Percentiles rank a stretch among this genome's conserved stretches.
These are phyloP conservation scores for Leptographium procerum DNA, from an alignment of 2,329 filamentous ascomycete genomes.

Conservation along the genomic window DNA sequence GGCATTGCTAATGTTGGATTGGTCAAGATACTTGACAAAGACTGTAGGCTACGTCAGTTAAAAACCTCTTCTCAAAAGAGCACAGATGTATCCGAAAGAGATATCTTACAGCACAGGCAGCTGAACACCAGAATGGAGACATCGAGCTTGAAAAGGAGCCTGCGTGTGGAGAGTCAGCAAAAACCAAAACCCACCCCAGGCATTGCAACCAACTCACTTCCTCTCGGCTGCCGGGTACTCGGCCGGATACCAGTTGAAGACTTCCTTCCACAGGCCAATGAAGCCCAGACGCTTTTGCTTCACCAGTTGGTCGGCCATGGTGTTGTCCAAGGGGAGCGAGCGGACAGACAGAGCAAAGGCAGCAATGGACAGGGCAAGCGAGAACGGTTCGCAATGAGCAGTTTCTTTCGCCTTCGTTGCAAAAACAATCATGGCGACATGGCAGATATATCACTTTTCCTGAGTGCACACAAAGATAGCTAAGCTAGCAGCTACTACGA, in stretches of 20 bases:
- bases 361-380: not conserved
- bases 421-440: no score
- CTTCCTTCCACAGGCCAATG: slow-evolving; percentile 18
- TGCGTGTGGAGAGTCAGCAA: slow-evolving; percentile 1
- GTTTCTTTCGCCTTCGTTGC: not conserved
- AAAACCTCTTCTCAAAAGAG: not conserved
- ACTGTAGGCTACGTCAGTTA: slow-evolving; percentile 11
- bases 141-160: slow-evolving; percentile 22
- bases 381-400: not conserved
- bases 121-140: slow-evolving; percentile 21
- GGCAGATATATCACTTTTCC: no score
- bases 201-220: slow-evolving; percentile 12
- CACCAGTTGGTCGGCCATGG: not conserved
- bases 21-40: slow-evolving; percentile 23
- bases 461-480: no score
- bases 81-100: not conserved
- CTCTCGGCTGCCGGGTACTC: slow-evolving; percentile 19
- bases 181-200: not conserved
- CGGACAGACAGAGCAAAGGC: not conserved
- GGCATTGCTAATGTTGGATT: slow-evolving; percentile 24
- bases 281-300: slow-evolving; percentile 6
- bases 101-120: slow-evolving; percentile 23
- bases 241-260: slow-evolving; percentile 24
- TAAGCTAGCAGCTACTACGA: no score
- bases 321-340: not conserved